Evolutionary conservation across 768 basidiomycete species (phyloP).

Genomic region (Suillus alpinus): DNA sequence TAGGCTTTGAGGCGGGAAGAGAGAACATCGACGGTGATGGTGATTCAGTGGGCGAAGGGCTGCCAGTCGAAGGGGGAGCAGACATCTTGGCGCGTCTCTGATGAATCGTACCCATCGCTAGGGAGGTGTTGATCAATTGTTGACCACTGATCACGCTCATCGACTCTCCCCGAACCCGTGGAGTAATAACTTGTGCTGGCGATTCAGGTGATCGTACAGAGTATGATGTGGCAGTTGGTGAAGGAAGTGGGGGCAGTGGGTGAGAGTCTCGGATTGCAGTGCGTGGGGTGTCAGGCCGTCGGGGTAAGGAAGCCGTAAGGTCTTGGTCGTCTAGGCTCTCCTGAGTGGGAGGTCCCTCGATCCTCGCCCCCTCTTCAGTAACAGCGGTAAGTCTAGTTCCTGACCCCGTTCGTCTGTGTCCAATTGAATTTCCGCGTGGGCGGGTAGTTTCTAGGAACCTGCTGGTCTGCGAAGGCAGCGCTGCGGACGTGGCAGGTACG

Average conservation of each 20-base stretch:
- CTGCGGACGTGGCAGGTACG: constrained; percentile 23
- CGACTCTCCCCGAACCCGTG: constrained; percentile 55
- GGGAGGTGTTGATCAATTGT: constrained; percentile 57
- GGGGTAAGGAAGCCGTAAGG: constrained; percentile 26
- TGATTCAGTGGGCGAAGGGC: constrained; percentile 39
- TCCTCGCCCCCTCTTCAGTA: constrained; percentile 52
- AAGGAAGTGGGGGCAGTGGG: constrained; percentile 66
- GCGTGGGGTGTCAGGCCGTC: constrained; percentile 41
- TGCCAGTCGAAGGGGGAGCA: constrained; percentile 44
- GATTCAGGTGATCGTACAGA: constrained; percentile 47
- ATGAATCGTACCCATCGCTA: constrained; percentile 62
- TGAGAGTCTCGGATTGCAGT: constrained; percentile 51
- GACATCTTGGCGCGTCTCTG: constrained; percentile 68
- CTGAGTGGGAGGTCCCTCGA: constrained; percentile 31
- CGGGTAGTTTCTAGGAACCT: constrained; percentile 38
- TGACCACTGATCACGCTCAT: constrained; percentile 37
- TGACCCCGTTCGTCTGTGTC: constrained; percentile 56
- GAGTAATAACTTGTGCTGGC: constrained; percentile 36
- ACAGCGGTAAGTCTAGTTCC: constrained; percentile 56
- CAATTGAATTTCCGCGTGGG: constrained; percentile 46
- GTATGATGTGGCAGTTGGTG: constrained; percentile 35
- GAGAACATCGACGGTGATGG: constrained; percentile 34
- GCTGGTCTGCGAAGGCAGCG: constrained; percentile 28
- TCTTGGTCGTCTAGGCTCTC: constrained; percentile 26
- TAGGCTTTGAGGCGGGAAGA: constrained; percentile 26